Conservation (phyloP, 2,329 filamentous ascomycete species). For the Pyrenophora seminiperda region DNA sequence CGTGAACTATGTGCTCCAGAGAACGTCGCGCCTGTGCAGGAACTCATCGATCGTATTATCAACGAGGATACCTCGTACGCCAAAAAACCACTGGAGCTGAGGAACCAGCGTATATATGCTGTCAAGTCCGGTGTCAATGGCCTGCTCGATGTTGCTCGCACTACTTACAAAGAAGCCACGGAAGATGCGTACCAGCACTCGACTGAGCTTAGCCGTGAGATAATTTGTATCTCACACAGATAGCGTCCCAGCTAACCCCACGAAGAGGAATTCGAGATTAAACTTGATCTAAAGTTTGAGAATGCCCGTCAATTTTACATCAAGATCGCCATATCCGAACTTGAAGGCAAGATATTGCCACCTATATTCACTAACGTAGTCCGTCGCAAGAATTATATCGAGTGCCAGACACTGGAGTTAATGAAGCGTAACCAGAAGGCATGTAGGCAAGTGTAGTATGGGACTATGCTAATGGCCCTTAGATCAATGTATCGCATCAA, state of each 20-base stretch:
- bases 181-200: conserved; percentile 76
- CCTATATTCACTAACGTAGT: conserved; percentile 77
- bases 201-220: conserved; percentile 66
- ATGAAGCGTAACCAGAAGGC: conserved; percentile 72
- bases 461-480: conserved; percentile 36
- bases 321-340: conserved; percentile 64
- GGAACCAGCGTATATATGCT: conserved; percentile 89
- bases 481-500: conserved; percentile 78
- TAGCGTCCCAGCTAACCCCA: conserved; percentile 8
- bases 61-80: conserved; percentile 83
- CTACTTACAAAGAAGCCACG: conserved; percentile 87
- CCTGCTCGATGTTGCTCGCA: conserved; percentile 83
- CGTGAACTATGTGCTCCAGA: conserved; percentile 70
- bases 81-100: conserved; percentile 77
- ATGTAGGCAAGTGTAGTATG: not conserved
- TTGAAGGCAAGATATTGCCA: conserved; percentile 66
- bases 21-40: conserved; percentile 64
- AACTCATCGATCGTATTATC: conserved; percentile 70
- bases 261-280: conserved; percentile 59
- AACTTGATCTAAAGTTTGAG: conserved; percentile 75
- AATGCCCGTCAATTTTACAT: conserved; percentile 80
- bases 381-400: conserved; percentile 73
- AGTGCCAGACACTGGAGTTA: conserved; percentile 85
- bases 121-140: conserved; percentile 85
- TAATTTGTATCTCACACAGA: not conserved